Base-by-base conservation (phyloP, 129 eudicot species). In the Tanacetum coccineum region DNA sequence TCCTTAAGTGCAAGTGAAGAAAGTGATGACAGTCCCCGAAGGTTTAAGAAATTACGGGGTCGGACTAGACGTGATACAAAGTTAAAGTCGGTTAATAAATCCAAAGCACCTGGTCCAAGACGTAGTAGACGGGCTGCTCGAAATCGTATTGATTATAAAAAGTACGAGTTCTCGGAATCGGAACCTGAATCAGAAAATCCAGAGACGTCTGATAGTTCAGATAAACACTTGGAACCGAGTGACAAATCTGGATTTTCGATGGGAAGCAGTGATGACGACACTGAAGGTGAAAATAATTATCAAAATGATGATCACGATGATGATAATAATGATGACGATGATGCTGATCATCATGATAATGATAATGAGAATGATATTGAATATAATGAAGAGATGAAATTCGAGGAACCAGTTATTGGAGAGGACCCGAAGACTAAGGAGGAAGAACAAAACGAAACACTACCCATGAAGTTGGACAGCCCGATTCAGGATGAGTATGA, bases 81-180 rank as follows among this genome's bases (percentile, higher is more conserved):
- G 73, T 71, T 75, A 54, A 82, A 87, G 68, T 84, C 95, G 3
- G 93, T 81, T 30, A 80, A 59, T 68, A 86, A 79, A 55, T 67
- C 80, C 49, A 79, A 79, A 17, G 56, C 9, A 2, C 9, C 82
- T 1, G 96, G 98, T 36, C 82, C 81, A 10, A 81, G 98, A 56
- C 90, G 96, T 4, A 93, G 98, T 77, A 87, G 88, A 49, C 85
- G 98, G 69, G 81, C 96, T 32, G 81, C 87, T 11, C 76, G 85
- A 53, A 82, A 70, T 61, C 87, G 92, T 12, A 84, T 93, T 9
- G 76, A 93, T 76, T 93, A 93, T 60, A 79, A 61, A 64, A 82
- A 76, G 22, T 80, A 73, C 14, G 98, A 93, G 53, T 32, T 74
- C 51, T 89, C 98, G 1, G 98, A 89, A 13, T 84, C 98, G 2